phyloP scores from a whole-genome alignment of 208 protist genomes.

The Trypanosoma rangeli region DNA sequence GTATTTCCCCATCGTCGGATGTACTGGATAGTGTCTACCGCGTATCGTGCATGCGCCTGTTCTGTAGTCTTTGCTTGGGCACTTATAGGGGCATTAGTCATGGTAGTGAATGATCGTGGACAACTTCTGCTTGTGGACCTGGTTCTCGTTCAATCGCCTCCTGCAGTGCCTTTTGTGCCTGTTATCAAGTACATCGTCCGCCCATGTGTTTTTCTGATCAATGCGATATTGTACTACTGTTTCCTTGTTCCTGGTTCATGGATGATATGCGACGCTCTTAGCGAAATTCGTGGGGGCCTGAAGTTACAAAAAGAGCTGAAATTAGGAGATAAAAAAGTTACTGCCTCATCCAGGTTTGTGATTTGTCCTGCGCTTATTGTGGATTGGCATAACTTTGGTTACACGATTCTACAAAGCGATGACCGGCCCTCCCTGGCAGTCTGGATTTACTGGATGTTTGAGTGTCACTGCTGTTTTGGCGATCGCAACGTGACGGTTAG shows the following conservation, averaged over 20 bases:
- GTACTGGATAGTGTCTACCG: constrained; percentile 58
- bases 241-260: constrained; percentile 73
- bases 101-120: constrained; percentile 71
- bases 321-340: not conserved
- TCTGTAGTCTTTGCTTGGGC: constrained; percentile 44
- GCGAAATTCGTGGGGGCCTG: constrained; percentile 50
- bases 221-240: constrained; percentile 65
- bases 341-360: not conserved
- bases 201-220: constrained; percentile 55
- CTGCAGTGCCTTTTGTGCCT: constrained; percentile 78
- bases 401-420: constrained; percentile 74
- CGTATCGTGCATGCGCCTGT: constrained; percentile 52
- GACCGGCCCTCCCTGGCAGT: constrained; percentile 50
- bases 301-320: constrained; percentile 17
- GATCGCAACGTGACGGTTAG: constrained; percentile 85
- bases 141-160: constrained; percentile 81
- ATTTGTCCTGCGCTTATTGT: constrained; percentile 67
- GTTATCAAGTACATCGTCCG: constrained; percentile 71
- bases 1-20: constrained; percentile 48
- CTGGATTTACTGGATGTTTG: constrained; percentile 66
- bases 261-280: constrained; percentile 55
- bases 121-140: constrained; percentile 67
- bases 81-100: constrained; percentile 45
- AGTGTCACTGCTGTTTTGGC: constrained; percentile 60
- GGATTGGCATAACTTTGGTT: constrained; percentile 94